A percentile compares a stretch with the other conserved stretches of the same genome.
Conservation (phyloP, 2,329 filamentous ascomycete genomes). For the Paecilomyces dactylethromorphus region DNA sequence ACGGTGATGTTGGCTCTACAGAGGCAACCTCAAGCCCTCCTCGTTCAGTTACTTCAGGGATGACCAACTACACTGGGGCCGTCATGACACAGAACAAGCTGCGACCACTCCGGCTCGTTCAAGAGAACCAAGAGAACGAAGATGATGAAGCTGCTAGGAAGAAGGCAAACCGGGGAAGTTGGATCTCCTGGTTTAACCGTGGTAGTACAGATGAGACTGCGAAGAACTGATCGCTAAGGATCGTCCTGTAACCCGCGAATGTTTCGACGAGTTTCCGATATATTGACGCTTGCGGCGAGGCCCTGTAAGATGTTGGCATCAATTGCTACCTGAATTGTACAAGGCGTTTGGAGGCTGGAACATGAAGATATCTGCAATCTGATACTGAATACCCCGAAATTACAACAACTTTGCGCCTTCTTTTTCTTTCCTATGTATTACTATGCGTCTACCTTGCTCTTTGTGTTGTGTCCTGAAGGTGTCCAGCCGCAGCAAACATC, state of each 20-base stretch:
- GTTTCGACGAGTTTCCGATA: conserved; percentile 15
- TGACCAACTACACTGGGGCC: conserved; percentile 63
- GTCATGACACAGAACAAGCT: conserved; percentile 64
- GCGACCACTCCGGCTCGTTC: conserved; percentile 77
- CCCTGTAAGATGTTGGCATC: background rate
- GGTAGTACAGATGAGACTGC: conserved; percentile 19
- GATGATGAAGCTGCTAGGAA: conserved; percentile 40
- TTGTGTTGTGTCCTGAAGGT: background rate
- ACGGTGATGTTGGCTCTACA: conserved; percentile 39
- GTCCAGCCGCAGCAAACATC: background rate
- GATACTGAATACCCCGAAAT: background rate
- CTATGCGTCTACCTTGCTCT: background rate
- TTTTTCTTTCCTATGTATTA: background rate
- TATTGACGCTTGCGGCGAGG: conserved; percentile 6
- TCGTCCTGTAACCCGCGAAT: background rate
- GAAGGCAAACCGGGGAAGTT: conserved; percentile 40
- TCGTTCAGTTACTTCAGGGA: conserved; percentile 59
- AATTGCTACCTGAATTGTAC: background rate
- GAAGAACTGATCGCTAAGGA: conserved; percentile 1
- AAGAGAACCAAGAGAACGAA: conserved; percentile 57
- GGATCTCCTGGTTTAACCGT: conserved; percentile 42
- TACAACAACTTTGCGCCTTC: background rate
- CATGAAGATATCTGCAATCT: background rate
- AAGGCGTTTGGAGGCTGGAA: conserved; percentile 1
- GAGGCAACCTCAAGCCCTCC: conserved; percentile 47